A percentile compares a stretch with the other conserved stretches of the same genome.
Conservation (phyloP, 257 asterid genomes). For the Penstemon barbatus region DNA sequence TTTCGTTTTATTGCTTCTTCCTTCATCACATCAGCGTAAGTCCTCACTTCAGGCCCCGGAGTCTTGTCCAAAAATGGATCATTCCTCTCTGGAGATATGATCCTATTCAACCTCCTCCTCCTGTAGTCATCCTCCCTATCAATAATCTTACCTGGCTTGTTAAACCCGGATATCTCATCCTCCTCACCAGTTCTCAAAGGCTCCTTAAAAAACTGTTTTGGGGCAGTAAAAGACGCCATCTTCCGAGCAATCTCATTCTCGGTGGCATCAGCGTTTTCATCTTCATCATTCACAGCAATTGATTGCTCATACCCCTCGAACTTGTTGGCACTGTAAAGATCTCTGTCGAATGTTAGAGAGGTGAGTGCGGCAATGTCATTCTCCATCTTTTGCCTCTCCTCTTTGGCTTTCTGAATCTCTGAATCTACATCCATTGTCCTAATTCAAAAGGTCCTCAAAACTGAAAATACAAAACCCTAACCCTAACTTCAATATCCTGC, state of each 20-base stretch:
- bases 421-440: constrained; percentile 48
- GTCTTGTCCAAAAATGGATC: constrained; percentile 90
- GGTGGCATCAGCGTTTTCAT: constrained; percentile 50
- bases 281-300: constrained; percentile 78
- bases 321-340: constrained; percentile 57
- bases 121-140: constrained; percentile 87
- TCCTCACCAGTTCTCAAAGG: constrained; percentile 66
- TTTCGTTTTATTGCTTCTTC: constrained; percentile 76
- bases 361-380: constrained; percentile 73
- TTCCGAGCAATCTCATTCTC: constrained; percentile 77
- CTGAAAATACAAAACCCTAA: constrained; percentile 21
- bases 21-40: constrained; percentile 83
- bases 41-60: constrained; percentile 82
- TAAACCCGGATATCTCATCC: constrained; percentile 65
- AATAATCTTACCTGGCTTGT: constrained; percentile 70
- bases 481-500: constrained; percentile 31
- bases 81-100: constrained; percentile 79
- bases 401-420: constrained; percentile 72
- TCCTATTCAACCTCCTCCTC: constrained; percentile 76
- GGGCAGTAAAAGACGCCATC: constrained; percentile 83
- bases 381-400: constrained; percentile 90
- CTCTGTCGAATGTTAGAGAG: constrained; percentile 74
- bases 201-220: constrained; percentile 73
- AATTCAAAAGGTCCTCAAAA: constrained; percentile 10
- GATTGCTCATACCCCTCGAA: constrained; percentile 83